Conservation (phyloP, 192 early-diverging fungal genomes). For the Coemansia reversa region DNA sequence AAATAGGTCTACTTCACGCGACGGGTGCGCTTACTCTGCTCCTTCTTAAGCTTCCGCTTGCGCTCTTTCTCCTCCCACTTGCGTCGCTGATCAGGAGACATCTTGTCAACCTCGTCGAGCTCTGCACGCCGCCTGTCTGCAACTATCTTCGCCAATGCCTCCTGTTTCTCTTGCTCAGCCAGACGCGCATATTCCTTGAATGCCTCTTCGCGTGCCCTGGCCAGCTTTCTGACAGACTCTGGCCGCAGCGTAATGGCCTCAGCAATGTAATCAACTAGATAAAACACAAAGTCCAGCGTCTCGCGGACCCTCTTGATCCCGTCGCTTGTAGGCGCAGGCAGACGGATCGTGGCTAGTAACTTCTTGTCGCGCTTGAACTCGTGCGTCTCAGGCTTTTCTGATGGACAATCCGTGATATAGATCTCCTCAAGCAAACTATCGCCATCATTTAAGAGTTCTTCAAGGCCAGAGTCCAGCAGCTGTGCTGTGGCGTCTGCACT, state of each 20-base stretch:
- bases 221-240: conserved; percentile 58
- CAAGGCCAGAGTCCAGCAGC: conserved; percentile 58
- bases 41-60: conserved; percentile 69
- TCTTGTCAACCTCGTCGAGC: conserved; percentile 63
- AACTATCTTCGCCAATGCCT: conserved; percentile 66
- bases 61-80: conserved; percentile 84
- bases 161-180: conserved; percentile 67
- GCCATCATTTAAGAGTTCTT: conserved; percentile 31
- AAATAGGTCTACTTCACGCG: conserved; percentile 39
- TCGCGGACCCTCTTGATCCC: conserved; percentile 23
- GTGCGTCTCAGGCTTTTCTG: conserved; percentile 58
- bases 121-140: conserved; percentile 65
- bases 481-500: conserved; percentile 55
- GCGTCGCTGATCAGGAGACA: conserved; percentile 77
- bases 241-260: conserved; percentile 34
- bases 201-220: conserved; percentile 66
- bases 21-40: conserved; percentile 61
- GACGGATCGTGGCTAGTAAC: conserved; percentile 34
- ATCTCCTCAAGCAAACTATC: conserved; percentile 58
- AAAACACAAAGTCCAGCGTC: conserved; percentile 50
- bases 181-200: conserved; percentile 62
- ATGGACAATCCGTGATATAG: conserved; percentile 61
- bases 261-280: conserved; percentile 42
- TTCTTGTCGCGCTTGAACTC: conserved; percentile 57
- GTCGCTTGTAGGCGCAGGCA: conserved; percentile 29